Base-by-base conservation (phyloP, 345 rosid genomes). In the Excoecaria cochinchinensis region DNA sequence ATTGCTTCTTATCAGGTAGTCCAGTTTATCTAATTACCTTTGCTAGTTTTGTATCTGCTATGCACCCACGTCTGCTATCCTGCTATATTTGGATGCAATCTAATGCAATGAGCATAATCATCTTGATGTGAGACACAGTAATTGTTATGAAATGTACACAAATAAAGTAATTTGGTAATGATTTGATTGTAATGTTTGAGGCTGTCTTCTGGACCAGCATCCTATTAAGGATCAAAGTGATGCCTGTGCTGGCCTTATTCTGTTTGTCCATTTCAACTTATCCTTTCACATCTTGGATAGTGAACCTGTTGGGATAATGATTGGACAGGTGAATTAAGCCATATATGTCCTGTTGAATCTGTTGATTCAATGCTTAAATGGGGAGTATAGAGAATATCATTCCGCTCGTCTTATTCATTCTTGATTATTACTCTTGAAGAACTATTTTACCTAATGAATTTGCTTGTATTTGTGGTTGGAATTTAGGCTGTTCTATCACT, bases 1-100 rank as follows among this genome's bases (percentile, higher is more conserved):
- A 83, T 92, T 56, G 94, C 97, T 70, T 89, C 89, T 76, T 92
- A 89, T 81, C 93, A 92, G 94, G 97, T 90, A 84, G 79, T 55
- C 8, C 46, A 19, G n/a, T 3, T 74, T 56, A 16, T 65, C 40
- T 38, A 31, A 47, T 58, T 52, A n/a, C 31, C 3, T 57, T 70
- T 31, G 62, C 22, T 22, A 3, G 12, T 53, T 52, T 24, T 55
- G 25, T 68, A 38, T 69, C 21, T 57, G 39, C n/a, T 17, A 15
- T 36, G 62, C 42, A 17, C 47, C 21, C 4, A 16, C 12, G 3
- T 53, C 48, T 7, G 17, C 24, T 55, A 10, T 16, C 16, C 15
- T 16, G 44, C 13, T 53, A 8, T 22, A 57, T 60, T 39, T 72
- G 40, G 38, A 40, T 47, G 10, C 75, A 58, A 24, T 46, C 68